A percentile compares a stretch with the other conserved stretches of the same genome.
Conservation (phyloP, 805 yeast genomes). For the Debaryomyces hansenii region DNA sequence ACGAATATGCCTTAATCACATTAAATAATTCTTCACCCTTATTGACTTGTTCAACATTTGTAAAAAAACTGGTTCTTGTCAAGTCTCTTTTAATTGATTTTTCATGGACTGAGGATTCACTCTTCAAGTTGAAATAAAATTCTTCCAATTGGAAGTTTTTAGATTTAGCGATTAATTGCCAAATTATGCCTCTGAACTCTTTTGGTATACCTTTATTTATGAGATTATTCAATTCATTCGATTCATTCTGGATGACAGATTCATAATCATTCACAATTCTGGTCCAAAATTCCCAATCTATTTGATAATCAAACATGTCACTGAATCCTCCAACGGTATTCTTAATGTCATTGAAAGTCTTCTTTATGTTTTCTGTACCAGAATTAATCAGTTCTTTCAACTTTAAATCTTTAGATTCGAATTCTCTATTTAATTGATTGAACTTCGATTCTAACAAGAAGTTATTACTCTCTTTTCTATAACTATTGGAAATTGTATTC, state of each 20-base stretch:
- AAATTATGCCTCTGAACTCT: slow-evolving; percentile 82
- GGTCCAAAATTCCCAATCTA: slow-evolving; percentile 90
- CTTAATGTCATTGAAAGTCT: slow-evolving; percentile 48
- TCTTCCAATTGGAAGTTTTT: slow-evolving; percentile 66
- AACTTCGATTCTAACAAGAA: slow-evolving; percentile 63
- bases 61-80: slow-evolving; percentile 80
- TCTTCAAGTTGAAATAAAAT: slow-evolving; percentile 51
- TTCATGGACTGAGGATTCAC: slow-evolving; percentile 60
- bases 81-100: slow-evolving; percentile 79
- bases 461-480: slow-evolving; percentile 25
- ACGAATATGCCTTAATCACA: slow-evolving; percentile 79
- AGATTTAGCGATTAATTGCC: slow-evolving; percentile 87
- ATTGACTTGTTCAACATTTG: slow-evolving; percentile 51
- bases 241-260: slow-evolving; percentile 60
- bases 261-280: slow-evolving; percentile 74
- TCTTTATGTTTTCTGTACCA: slow-evolving; percentile 39
- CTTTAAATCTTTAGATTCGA: slow-evolving; percentile 48
- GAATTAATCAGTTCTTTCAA: slow-evolving; percentile 47
- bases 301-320: slow-evolving; percentile 30
- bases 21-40: slow-evolving; percentile 66
- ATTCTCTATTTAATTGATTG: slow-evolving; percentile 53
- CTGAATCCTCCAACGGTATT: slow-evolving; percentile 46
- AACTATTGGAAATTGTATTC: slow-evolving; percentile 16
- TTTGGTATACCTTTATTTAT: slow-evolving; percentile 79
- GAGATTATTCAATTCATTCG: slow-evolving; percentile 57